These are phyloP conservation scores for Artemisia annua DNA, from an alignment of 129 eudicot genomes.

Conservation along the genomic window DNA sequence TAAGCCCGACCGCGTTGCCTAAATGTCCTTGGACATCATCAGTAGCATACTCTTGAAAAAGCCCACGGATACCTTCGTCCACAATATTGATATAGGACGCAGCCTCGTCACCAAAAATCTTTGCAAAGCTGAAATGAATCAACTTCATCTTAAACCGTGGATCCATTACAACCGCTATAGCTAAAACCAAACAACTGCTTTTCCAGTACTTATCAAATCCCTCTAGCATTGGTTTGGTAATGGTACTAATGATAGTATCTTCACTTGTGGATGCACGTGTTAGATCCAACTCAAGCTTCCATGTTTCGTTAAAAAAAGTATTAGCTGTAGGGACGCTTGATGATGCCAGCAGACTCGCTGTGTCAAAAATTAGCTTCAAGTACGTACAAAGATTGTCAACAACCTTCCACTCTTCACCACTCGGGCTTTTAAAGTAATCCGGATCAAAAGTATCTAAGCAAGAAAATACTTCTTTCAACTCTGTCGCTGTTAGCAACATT, in stretches of 20 bases:
- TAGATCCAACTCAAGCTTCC: conserved; percentile 91
- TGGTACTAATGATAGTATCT: conserved; percentile 47
- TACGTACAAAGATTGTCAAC: conserved; percentile 57
- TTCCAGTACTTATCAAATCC: conserved; percentile 81
- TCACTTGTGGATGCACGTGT: conserved; percentile 69
- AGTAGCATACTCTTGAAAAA: conserved; percentile 60
- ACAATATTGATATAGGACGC: no score
- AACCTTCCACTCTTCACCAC: conserved; percentile 71
- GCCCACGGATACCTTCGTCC: conserved; percentile 91
- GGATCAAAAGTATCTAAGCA: conserved; percentile 76
- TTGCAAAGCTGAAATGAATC: no score
- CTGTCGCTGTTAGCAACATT: conserved; percentile 76
- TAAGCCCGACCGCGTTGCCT: conserved; percentile 63
- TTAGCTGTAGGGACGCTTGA: no score
- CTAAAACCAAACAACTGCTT: conserved; percentile 61
- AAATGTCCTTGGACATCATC: conserved; percentile 41
- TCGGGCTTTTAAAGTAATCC: conserved; percentile 65
- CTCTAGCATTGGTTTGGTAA: conserved; percentile 69
- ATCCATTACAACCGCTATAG: conserved; percentile 27
- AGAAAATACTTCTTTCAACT: conserved; percentile 83
- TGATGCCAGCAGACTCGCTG: no score
- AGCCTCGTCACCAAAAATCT: no score
- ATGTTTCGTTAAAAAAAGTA: neutral
- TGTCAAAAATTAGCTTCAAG: conserved; percentile 49
- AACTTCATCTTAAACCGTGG: no score